Conservation (phyloP, 257 asterid species). For the Capsicum rhomboideum region DNA sequence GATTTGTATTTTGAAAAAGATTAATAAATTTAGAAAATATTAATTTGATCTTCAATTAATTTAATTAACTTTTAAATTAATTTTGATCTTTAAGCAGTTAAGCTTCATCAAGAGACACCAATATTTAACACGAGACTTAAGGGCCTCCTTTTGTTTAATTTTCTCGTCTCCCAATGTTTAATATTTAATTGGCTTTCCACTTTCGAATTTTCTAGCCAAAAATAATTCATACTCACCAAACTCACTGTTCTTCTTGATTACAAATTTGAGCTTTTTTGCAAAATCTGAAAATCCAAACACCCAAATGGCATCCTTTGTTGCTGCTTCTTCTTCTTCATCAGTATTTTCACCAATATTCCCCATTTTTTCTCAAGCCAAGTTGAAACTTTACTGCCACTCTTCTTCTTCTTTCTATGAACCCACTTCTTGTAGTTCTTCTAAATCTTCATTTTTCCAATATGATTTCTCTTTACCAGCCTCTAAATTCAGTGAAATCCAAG, state of each 20-base stretch:
- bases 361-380: slow-evolving; percentile 20
- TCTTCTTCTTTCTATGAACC: slow-evolving; percentile 15
- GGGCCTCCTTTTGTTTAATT: too few species aligned
- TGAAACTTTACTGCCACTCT: slow-evolving; percentile 16
- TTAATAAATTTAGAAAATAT: too few species aligned
- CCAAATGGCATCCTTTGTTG: slow-evolving; percentile 28
- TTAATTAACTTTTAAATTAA: too few species aligned
- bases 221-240: neutral
- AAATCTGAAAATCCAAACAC: neutral
- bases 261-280: neutral
- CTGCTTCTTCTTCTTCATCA: slow-evolving; percentile 57
- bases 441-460: slow-evolving; percentile 43
- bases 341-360: slow-evolving; percentile 30
- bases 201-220: too few species aligned
- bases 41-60: too few species aligned
- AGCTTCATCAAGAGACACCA: too few species aligned
- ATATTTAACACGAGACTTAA: too few species aligned
- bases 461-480: slow-evolving; percentile 40
- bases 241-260: neutral
- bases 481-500: slow-evolving; percentile 36
- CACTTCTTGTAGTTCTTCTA: slow-evolving; percentile 35
- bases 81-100: too few species aligned
- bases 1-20: too few species aligned
- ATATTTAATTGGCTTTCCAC: too few species aligned
- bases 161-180: too few species aligned